Base-by-base conservation (phyloP, 805 yeast species). In the Soucietia sequanensis region DNA sequence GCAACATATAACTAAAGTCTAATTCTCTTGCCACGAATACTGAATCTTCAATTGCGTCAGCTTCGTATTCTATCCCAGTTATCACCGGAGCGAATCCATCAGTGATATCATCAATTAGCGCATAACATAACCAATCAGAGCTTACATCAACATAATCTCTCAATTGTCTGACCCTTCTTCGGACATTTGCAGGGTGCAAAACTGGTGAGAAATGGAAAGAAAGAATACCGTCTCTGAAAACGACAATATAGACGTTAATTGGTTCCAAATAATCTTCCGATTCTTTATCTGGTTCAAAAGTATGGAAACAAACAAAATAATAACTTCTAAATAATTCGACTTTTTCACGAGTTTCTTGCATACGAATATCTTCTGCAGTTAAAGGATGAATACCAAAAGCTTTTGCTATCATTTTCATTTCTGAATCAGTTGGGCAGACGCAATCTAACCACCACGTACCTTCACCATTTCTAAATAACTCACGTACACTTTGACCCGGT, bases 391-490 rank as follows among this genome's bases (percentile, higher is more conserved):
- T 87, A 7, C 96, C 96, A 60, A 91, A 91, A 0, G 97, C 93
- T 51, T 90, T 90, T 7, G 96, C 83, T 26, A 93, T 59, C 49
- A 86, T 81, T 54, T 84, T 84, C 96, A 93, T 88, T 62, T 93
- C 99, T 14, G 81, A 80, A 54, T 91, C 98, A 0, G 96, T 87
- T 5, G 99, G 98, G 53, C 95, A 84, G 27, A 80, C 70, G 56
- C 97, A 89, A 58, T 93, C 97, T 28, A 93, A 67, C 97, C 97
- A 91, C 98, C 98, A 90, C 5, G 89, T 80, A 2, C 89, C 83
- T 38, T 81, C 80, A 13, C 81, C 81, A 30, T 76, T 74, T 36
- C 76, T 73, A 56, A 90, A 88, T 29, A 89, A 60, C n/a, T 79
- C 77, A 38, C 80, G 71, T 48, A 85, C 78, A 2, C 82, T 68